Evolutionary conservation across 1,139 yeast species (phyloP), one percentile per base, ranked within the genome.

Genomic region (Geotrichum klebahnii): DNA sequence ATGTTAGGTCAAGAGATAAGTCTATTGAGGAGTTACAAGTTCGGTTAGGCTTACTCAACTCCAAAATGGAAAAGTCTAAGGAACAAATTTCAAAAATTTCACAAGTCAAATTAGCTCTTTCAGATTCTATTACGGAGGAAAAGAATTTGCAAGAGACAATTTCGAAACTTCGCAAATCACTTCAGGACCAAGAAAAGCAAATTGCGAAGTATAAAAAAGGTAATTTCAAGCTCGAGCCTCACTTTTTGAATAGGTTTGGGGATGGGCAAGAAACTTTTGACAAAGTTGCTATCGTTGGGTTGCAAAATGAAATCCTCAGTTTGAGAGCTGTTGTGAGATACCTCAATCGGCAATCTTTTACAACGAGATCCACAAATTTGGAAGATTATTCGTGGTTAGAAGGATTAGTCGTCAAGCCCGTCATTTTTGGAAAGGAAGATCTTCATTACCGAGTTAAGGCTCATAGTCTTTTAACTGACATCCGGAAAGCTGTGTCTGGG

Each of bases 21-120:
- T 55, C 61, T 16, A 64, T 77, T 10, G 72, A 72, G 45, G 79
- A 77, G 40, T 61, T 76, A 22, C 69, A 71, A 33, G 67, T 76
- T 53, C 77, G 75, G 53, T 64, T 77, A 8, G 68, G 69, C 8
- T 61, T 74, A 12, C 60, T 76, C 39, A 75, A 73, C 54, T 68
- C 70, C 20, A 75, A 73, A 58, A 67, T 79, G 64, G 61, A 57
- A 8, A 66, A 73, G 12, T 60, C 69, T 14, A 66, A 67, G 51
- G 62, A 64, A 10, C 68, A 66, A 22, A 70, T 69, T 39, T 63
- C 58, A n/a, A 64, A 60, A 29, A 63, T 69, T 29, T 51, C 63
- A 23, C 57, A 64, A 24, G 52, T 74, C 23, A 60, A 62, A n/a
- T 23, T 24, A 2, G 53, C 59, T 2, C 54, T 73, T n/a, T 52